Percentiles rank a stretch among this genome's conserved stretches.
Conservation (phyloP, 306 rosid genomes). For the Inga leiocalycina region DNA sequence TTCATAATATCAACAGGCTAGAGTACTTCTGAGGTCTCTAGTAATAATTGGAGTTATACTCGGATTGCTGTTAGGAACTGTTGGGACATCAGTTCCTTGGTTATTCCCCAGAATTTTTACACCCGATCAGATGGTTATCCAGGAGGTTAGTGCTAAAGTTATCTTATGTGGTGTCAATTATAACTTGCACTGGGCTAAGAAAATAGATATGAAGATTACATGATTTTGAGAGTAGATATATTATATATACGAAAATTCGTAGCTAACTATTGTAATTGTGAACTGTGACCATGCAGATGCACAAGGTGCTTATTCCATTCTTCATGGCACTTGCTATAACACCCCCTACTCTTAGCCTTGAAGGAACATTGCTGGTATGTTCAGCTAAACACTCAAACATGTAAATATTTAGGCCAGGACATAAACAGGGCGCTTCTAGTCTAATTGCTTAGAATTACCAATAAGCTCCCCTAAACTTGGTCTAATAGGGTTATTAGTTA, state of each 20-base stretch:
- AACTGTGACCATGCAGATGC: constrained; percentile 65
- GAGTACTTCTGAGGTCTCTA: constrained; percentile 78
- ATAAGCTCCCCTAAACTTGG: neutral
- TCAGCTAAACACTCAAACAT: neutral
- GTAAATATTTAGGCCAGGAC: constrained; percentile 2
- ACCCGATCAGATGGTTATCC: constrained; percentile 69
- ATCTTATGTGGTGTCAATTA: constrained; percentile 1
- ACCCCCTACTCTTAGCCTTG: constrained; percentile 83
- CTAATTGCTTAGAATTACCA: constrained; percentile 6
- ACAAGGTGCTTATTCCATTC: constrained; percentile 78
- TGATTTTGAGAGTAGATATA: constrained; percentile 9
- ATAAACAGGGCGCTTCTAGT: neutral
- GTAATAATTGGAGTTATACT: constrained; percentile 64
- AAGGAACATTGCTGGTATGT: constrained; percentile 92
- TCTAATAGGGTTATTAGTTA: neutral
- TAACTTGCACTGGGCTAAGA: neutral
- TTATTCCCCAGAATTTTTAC: constrained; percentile 81
- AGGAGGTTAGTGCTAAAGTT: constrained; percentile 58
- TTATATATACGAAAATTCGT: neutral
- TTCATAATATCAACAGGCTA: constrained; percentile 57
- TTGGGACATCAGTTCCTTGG: constrained; percentile 85
- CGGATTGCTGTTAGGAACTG: constrained; percentile 63
- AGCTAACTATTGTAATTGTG: constrained; percentile 21
- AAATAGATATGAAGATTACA: neutral
- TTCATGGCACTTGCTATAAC: constrained; percentile 69